Base-by-base conservation (phyloP, 768 basidiomycete genomes). In the Termitomyces sp. region DNA sequence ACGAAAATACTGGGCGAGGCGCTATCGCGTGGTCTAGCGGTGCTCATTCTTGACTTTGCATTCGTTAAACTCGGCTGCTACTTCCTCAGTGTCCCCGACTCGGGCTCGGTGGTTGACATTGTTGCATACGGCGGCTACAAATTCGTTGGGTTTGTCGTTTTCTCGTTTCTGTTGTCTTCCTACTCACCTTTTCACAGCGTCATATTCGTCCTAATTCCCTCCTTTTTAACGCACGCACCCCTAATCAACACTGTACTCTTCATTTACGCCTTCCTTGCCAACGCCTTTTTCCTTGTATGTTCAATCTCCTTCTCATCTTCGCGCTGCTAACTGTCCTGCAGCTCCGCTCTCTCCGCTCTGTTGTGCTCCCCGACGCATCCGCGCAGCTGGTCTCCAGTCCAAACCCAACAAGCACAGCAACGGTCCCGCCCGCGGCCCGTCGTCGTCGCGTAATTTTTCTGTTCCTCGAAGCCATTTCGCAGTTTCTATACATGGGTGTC, bases 111-210 rank as follows among this genome's bases (percentile, higher is more conserved):
- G 22, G 78, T 89, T 5, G 94, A 97, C 65, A 71, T 98, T 45
- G 72, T 97, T 29, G 91, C 95, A 0, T 98, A 98, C 66, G 90
- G 88, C 5, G 96, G 97, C 0, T 98, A 98, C 74, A 98, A 99
- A 66, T 98, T 99, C 63, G 91, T 98, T 27, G 96, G 93, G 93
- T 94, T 59, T 27, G 85, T 73, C 3, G 1, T 20, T n/a, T 15
- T 20, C 16, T 45, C 27, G 32, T 49, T n/a, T 20, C 3, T 3
- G 35, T 15, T 5, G 15, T 49, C 15, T 7, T 3, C 13, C 12
- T 36, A 16, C 2, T 40, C 35, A 31, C 38, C 54, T 16, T 7
- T 5, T 50, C 46, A 44, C 47, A 95, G 94, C 1, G 91, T 98
- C 38, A 95, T 97, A 60, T 70, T 88, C 12, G 86, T 89, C 2